These are phyloP conservation scores for Rubia yunnanensis DNA, from an alignment of 257 asterid species.

Conservation along the genomic window DNA sequence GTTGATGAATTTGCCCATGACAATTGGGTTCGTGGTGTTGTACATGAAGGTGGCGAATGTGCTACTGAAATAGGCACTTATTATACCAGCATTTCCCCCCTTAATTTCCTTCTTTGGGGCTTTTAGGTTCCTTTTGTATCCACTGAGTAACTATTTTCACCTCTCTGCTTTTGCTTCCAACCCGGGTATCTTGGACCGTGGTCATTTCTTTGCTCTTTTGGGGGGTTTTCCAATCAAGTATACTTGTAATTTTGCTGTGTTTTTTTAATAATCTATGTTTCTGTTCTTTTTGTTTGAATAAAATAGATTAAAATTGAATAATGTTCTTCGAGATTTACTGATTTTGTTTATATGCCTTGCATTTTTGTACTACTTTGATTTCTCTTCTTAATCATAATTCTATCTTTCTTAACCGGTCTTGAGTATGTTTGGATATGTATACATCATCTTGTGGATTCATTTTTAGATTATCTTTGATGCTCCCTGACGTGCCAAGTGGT, in stretches of 20 bases:
- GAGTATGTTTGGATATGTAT: too few relatives aligned
- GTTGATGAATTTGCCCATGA: conserved; percentile 99
- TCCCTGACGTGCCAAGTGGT: too few relatives aligned
- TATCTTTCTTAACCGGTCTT: too few relatives aligned
- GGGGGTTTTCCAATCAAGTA: conserved; percentile 99
- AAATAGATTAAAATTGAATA: neutral
- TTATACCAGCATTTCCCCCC: conserved; percentile 71
- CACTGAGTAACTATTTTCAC: conserved; percentile 72
- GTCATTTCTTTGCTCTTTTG: conserved; percentile 88
- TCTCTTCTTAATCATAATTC: too few relatives aligned
- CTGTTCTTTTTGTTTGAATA: neutral
- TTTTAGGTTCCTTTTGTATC: conserved; percentile 88
- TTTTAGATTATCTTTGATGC: too few relatives aligned
- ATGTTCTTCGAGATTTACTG: neutral
- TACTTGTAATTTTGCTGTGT: neutral
- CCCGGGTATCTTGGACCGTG: conserved; percentile 95
- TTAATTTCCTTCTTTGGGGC: conserved; percentile 94
- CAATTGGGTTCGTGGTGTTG: conserved; percentile 83
- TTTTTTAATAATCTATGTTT: neutral
- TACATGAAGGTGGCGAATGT: conserved; percentile 83
- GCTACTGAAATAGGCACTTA: conserved; percentile 87
- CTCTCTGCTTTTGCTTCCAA: conserved; percentile 83
- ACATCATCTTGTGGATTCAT: too few relatives aligned
- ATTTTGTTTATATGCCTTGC: neutral
- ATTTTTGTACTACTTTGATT: neutral